These are phyloP conservation scores for Yamadazyma diospyri DNA, from an alignment of 1,139 yeast species.

Conservation along the genomic window DNA sequence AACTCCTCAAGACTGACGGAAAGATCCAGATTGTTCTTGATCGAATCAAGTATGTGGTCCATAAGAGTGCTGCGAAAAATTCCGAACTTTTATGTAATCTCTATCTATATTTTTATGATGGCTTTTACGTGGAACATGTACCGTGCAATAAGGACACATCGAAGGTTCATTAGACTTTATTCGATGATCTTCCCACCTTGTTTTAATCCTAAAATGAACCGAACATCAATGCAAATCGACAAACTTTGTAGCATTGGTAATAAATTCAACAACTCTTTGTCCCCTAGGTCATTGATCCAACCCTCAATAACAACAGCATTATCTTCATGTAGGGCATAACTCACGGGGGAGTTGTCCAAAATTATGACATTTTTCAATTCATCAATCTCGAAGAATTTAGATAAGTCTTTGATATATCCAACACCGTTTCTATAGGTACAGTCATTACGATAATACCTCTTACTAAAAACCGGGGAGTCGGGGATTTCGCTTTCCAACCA, in stretches of 20 bases:
- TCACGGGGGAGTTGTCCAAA: conserved; percentile 88
- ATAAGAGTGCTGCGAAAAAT: conserved; percentile 1
- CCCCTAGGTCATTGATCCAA: conserved; percentile 95
- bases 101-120: conserved; percentile 2
- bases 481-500: conserved; percentile 57
- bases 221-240: conserved; percentile 81
- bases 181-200: conserved; percentile 73
- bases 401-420: conserved; percentile 85
- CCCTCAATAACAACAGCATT: conserved; percentile 95
- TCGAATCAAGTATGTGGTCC: not conserved
- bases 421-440: conserved; percentile 75
- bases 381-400: conserved; percentile 44
- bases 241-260: conserved; percentile 79
- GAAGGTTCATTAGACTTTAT: too few relatives aligned
- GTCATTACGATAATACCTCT: conserved; percentile 73
- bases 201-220: conserved; percentile 71
- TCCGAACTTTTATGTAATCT: conserved; percentile 1
- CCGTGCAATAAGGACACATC: too few relatives aligned
- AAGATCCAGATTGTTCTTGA: not conserved
- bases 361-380: conserved; percentile 74
- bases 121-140: too few relatives aligned
- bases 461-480: conserved; percentile 37
- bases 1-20: conserved; percentile 12
- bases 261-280: conserved; percentile 72
- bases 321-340: conserved; percentile 77